These are phyloP conservation scores for Ceratocystis variospora DNA, from an alignment of 2,329 filamentous ascomycete species.

Conservation along the genomic window DNA sequence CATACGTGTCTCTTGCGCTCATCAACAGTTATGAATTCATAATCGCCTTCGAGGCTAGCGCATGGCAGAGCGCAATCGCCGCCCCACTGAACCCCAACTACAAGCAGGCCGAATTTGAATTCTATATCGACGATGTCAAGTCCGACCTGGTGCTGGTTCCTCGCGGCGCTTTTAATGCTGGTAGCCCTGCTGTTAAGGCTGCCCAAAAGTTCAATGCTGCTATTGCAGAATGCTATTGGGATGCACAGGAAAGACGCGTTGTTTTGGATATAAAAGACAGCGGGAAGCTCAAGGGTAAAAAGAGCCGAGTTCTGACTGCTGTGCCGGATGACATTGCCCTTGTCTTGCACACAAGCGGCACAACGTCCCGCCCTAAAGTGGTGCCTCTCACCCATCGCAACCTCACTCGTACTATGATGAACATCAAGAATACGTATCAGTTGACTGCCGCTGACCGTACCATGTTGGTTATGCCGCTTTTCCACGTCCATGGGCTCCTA, in stretches of 20 bases:
- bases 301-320: slow-evolving; percentile 33
- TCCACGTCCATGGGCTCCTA: slow-evolving; percentile 80
- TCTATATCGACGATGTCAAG: slow-evolving; percentile 78
- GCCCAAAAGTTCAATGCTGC: slow-evolving; percentile 67
- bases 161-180: slow-evolving; percentile 49
- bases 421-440: slow-evolving; percentile 65
- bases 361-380: slow-evolving; percentile 73
- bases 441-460: slow-evolving; percentile 60
- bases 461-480: slow-evolving; percentile 79
- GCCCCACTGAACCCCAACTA: slow-evolving; percentile 80
- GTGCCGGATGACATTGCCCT: slow-evolving; percentile 68
- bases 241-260: slow-evolving; percentile 49
- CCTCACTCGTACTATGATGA: slow-evolving; percentile 68
- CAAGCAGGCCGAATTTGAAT: slow-evolving; percentile 82
- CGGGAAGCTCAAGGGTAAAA: slow-evolving; percentile 45
- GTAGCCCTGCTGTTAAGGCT: slow-evolving; percentile 59
- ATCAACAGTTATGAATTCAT: slow-evolving; percentile 82
- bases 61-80: slow-evolving; percentile 72
- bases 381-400: slow-evolving; percentile 72
- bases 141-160: slow-evolving; percentile 68
- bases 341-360: slow-evolving; percentile 72
- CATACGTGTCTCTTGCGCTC: slow-evolving; percentile 69
- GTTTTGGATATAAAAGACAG: slow-evolving; percentile 64
- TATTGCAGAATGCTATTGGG: slow-evolving; percentile 78
- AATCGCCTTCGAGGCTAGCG: slow-evolving; percentile 68